Evolutionary conservation across 345 rosid species (phyloP), one percentile per base, ranked within the genome.

Genomic region (Rubroshorea leprosula): DNA sequence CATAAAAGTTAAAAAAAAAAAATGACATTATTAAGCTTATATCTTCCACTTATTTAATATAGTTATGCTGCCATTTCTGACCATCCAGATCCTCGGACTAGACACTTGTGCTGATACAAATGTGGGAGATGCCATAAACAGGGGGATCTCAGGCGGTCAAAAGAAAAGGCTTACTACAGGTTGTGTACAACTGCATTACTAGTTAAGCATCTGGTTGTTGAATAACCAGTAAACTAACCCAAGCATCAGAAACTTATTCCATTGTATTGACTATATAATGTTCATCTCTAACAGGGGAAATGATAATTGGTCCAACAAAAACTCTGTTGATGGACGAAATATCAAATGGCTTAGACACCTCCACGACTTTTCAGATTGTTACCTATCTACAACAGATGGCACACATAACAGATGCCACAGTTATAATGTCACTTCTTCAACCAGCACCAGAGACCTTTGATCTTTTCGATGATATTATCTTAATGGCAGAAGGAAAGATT

Each of bases 251-350:
- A 29, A 2, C 3, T 35, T 35, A 13, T 19, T 19, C 51, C 15
- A 39, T 15, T 59, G 48, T 51, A 48, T 23, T 38, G 44, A 44
- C 4, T 38, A 15, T 6, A 67, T 41, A 44, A 58, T 68, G 58
- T 61, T 63, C 22, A 11, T 27, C n/a, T 62, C 27, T 51, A 21
- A 24, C 76, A 66, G 91, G 85, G 45, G 96, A 89, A 55, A 82
- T 86, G 87, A 77, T 89, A 18, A 61, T 89, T 10, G 94, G 91
- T 18, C 96, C 91, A 2, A 63, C 78, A 1, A 82, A 71, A 73
- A 84, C 83, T 48, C 75, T 89, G 0, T 83, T 89, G 64, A 83
- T 85, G 96, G 93, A 88, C 57, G 96, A 81, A 64, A 88, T 88
- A 57, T 78, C 93, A 49, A 83, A 73, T 12, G 90, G 96, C 55